These are phyloP conservation scores for Perkinsela sp. DNA, from an alignment of 208 protist genomes.

Conservation along the genomic window DNA sequence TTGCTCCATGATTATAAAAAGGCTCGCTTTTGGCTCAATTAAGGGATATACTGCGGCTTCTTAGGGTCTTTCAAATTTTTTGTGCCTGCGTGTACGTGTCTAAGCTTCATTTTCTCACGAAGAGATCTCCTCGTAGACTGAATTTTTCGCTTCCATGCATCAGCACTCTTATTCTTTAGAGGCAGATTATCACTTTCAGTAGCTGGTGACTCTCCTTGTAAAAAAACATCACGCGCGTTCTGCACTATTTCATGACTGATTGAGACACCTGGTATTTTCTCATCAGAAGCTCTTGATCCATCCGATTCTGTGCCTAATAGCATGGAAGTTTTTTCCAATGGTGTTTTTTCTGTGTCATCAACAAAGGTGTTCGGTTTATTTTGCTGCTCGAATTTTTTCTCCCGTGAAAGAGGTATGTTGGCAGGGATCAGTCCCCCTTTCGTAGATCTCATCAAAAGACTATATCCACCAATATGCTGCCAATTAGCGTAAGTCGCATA, in stretches of 20 bases:
- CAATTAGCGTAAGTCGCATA: slow-evolving; percentile 11
- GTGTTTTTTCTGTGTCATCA: slow-evolving; percentile 14
- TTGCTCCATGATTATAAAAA: too few species aligned
- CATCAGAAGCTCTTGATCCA: neutral
- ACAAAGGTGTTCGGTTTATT: slow-evolving; percentile 46
- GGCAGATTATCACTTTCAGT: too few species aligned
- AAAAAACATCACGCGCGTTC: too few species aligned
- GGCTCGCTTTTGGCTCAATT: too few species aligned
- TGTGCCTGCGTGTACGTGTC: neutral
- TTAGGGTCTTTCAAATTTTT: neutral
- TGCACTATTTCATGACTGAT: neutral
- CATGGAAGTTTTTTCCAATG: slow-evolving; percentile 54
- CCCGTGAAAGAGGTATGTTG: slow-evolving; percentile 38
- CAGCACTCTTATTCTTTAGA: too few species aligned
- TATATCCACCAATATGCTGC: slow-evolving; percentile 62
- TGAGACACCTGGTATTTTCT: neutral
- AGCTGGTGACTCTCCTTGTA: too few species aligned
- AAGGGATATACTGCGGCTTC: neutral
- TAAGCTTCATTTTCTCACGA: neutral
- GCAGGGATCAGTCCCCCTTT: slow-evolving; percentile 39
- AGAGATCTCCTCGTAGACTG: neutral
- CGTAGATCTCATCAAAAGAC: slow-evolving; percentile 24
- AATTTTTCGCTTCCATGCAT: neutral
- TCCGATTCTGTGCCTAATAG: slow-evolving; percentile 3
- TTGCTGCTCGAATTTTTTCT: slow-evolving; percentile 33